Conservation (phyloP, 805 yeast genomes). For the Zygotorulaspora florentina region DNA sequence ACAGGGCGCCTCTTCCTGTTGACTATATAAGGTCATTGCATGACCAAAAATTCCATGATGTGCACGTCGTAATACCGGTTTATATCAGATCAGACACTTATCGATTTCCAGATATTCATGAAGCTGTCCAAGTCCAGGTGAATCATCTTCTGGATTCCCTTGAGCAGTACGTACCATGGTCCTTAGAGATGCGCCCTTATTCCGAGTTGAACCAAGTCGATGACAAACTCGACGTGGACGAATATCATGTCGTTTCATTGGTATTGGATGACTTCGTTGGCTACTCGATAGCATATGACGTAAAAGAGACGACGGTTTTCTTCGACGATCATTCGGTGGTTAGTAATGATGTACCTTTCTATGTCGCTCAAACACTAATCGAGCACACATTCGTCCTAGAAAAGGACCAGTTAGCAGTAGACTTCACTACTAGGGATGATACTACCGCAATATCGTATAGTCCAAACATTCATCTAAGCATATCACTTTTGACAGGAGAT, state of each 20-base stretch:
- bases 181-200: constrained; percentile 27
- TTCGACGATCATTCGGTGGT: constrained; percentile 41
- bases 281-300: constrained; percentile 41
- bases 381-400: constrained; percentile 46
- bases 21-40: constrained; percentile 36
- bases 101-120: constrained; percentile 62
- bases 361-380: constrained; percentile 49
- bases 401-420: constrained; percentile 26
- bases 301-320: constrained; percentile 36
- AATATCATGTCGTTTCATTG: constrained; percentile 38
- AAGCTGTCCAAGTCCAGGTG: constrained; percentile 48
- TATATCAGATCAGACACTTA: constrained; percentile 42
- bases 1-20: constrained; percentile 39
- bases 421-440: constrained; percentile 13
- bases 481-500: constrained; percentile 69
- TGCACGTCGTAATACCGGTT: constrained; percentile 43
- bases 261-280: constrained; percentile 42
- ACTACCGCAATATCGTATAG: constrained; percentile 38
- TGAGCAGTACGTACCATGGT: constrained; percentile 36
- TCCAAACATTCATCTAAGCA: constrained; percentile 68
- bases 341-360: constrained; percentile 59
- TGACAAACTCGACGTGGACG: constrained; percentile 11
- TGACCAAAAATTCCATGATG: constrained; percentile 41
- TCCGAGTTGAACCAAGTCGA: constrained; percentile 17
- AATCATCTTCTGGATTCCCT: constrained; percentile 38